Percentiles rank a stretch among this genome's conserved stretches.
Conservation (phyloP, 73 alveolate species). For the Paramecium sexaurelia region DNA sequence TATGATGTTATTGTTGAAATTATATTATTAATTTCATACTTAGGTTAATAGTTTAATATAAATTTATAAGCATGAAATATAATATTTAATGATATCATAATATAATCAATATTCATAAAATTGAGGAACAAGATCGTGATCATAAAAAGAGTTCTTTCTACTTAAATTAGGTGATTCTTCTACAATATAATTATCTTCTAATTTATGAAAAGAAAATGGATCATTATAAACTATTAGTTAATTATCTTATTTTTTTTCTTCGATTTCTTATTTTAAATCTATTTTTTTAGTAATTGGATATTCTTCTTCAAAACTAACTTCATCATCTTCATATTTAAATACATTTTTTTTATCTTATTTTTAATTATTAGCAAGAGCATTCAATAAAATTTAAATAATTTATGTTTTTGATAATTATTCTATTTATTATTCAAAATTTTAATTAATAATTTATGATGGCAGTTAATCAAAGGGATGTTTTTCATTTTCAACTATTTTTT, state of each 20-base stretch:
- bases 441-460: not conserved
- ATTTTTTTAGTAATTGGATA: constrained; percentile 13
- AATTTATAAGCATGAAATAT: not conserved
- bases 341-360: not conserved
- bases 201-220: not conserved
- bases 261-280: not conserved
- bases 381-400: not conserved
- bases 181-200: constrained; percentile 18
- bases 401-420: not conserved
- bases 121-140: constrained; percentile 6
- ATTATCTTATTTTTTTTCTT: not conserved
- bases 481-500: not conserved
- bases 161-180: constrained; percentile 10
- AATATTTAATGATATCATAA: not conserved
- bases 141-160: constrained; percentile 25
- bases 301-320: constrained; percentile 34
- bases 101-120: not conserved
- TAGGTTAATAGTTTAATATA: not conserved
- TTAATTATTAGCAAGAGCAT: not conserved
- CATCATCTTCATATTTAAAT: constrained; percentile 31
- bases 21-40: no score
- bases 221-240: not conserved
- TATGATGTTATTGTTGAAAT: no score
- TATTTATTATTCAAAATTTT: not conserved
- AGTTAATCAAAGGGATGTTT: not conserved